Base-by-base conservation (phyloP, 331 rosid species). In the Ulmus americana region DNA sequence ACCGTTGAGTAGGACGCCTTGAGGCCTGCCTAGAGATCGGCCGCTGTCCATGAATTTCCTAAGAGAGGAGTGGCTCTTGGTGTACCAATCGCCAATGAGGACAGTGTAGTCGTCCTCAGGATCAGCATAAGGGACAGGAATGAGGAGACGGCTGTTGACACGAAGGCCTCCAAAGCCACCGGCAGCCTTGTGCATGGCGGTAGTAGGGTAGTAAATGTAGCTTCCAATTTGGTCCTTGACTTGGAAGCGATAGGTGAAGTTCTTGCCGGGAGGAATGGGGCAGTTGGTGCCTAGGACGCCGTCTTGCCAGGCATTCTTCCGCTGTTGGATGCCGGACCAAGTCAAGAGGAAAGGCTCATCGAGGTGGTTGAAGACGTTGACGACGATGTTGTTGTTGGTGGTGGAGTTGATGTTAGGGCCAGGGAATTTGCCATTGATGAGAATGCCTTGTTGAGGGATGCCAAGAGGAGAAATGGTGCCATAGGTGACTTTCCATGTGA, bases 261-360 rank as follows among this genome's bases (percentile, higher is more conserved):
- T 86, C 7, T 73, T 67, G 0, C 86, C 86, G 0, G 88, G 86
- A 0, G 13, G 69, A 10, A 86, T 83, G 10, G 92, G 92, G 76
- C 92, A 83, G 41, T n/a, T 6, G 4, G 83, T 69, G n/a, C 92
- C 92, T 0, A 52, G 50, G 3, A 75, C 77, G 47, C 86, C 88
- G 0, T 85, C 86, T 50, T 80, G 86, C 91, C 91, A 85, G 0
- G 88, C 80, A 68, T 85, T 83, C 72, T 81, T 83, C 73, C 91
- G 70, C 3, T 82, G 83, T 55, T 85, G 91, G 55, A 85, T 0
- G 6, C 91, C 91, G 13, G 60, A 68, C 90, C 91, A 85, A 9
- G 85, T 77, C 53, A 83, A 51, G 2, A 83, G 86, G 59, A 85
- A 64, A 43, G 91, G 91, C 63, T 85, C 91, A 7, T 85, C 84